Evolutionary conservation across 116 monocot genomes (phyloP).

Genomic region (Phalaenopsis hybrid): DNA sequence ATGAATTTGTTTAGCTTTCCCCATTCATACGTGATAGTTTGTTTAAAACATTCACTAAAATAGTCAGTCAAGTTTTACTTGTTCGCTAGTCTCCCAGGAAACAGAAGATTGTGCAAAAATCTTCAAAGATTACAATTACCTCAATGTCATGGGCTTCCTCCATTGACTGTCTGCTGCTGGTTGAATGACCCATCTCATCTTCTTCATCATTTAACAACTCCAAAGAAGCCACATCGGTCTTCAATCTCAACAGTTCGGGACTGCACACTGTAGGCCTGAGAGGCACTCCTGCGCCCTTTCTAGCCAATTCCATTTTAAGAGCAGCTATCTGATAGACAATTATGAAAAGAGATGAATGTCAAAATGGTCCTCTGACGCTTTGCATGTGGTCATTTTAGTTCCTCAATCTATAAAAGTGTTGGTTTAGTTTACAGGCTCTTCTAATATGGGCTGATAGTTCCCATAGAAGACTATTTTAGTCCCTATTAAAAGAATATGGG

Average conservation of each 20-base stretch:
- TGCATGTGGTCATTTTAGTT: no score
- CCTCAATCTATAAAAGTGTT: no score
- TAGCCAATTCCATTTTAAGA: conserved; percentile 66
- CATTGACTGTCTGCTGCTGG: conserved; percentile 44
- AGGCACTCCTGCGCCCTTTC: conserved; percentile 51
- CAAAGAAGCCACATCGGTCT: conserved; percentile 20
- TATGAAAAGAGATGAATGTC: neutral
- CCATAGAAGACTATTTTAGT: no score
- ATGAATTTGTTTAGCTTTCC: neutral
- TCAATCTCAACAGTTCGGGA: conserved; percentile 26
- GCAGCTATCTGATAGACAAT: conserved; percentile 46
- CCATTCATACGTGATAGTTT: no score
- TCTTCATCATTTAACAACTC: conserved; percentile 28
- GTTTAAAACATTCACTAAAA: no score
- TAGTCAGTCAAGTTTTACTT: neutral
- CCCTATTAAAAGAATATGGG: no score
- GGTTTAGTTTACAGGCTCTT: no score
- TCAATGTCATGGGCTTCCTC: conserved; percentile 65
- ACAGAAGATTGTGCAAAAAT: neutral
- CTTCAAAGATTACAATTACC: conserved; percentile 22
- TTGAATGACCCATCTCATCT: conserved; percentile 13
- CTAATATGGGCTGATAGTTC: no score
- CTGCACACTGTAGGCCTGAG: conserved; percentile 20
- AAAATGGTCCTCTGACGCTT: no score
- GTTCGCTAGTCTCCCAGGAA: neutral